Base-by-base conservation (phyloP, 1,284 basidiomycete genomes). In the Ustilago cynodontis region DNA sequence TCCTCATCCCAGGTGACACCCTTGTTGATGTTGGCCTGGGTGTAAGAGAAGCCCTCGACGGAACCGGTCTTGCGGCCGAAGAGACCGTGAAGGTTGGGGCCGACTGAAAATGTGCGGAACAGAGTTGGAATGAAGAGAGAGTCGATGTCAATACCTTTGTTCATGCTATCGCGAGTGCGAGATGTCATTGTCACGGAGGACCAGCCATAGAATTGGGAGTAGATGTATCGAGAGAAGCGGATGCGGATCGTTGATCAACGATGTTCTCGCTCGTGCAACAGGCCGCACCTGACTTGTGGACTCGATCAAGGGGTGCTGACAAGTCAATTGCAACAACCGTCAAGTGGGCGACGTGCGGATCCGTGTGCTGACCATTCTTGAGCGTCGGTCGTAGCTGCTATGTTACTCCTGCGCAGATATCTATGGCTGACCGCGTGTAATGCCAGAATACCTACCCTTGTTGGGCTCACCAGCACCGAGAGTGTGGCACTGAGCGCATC, bases 401-500 rank as follows among this genome's bases (percentile, higher is more conserved):
- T 24, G 13, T 16, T 8, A n/a, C n/a, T 29, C 24, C 22, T 50
- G 7, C 47, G 9, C 2, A 7, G 2, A 7, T 20, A 52, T 58
- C n/a, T 39, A 20, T 58, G 28, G 20, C n/a, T 47, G 41, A 14
- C 47, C 20, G 33, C 24, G 18, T 33, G 29, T 22, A 0, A 16
- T 14, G 37, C 29, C 18, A 41, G 35, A 52, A 57, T 58, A 83
- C 85, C 59, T 60, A 86, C 81, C 81, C 84, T 93, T 93, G 89
- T 94, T 90, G 54, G 91, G 89, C 81, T 92, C 95, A 78, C 93
- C 93, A 80, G 90, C 89, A 80, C 89, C 93, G 82, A 93, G 88
- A 79, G 94, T 98, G 88, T 99, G 96, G 89, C 96, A 99, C 88
- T 98, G 95, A 68, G 94, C 94, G 86, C 96, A 99, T 79, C 95